A percentile compares a stretch with the other conserved stretches of the same genome.
These are phyloP conservation scores for Claviceps maximensis DNA, from an alignment of 2,329 filamentous ascomycete species.

Conservation along the genomic window DNA sequence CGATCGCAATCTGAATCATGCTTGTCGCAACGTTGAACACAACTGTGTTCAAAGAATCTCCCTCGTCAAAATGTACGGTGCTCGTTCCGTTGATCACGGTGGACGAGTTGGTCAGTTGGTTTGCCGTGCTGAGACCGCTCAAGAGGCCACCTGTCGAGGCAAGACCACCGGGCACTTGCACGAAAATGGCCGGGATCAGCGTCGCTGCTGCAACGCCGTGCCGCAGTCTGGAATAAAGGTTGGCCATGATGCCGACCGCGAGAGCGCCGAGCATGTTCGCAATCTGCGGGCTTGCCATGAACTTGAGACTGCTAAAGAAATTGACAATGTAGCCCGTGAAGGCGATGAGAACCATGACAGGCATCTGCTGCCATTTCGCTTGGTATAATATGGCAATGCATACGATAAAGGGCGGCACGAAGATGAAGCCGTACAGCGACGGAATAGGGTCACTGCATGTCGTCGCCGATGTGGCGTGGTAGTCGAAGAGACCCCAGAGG, in stretches of 20 bases:
- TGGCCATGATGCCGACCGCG: conserved; percentile 62
- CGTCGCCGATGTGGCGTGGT: conserved; percentile 31
- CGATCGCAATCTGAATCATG: conserved; percentile 40
- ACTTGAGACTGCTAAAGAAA: conserved; percentile 54
- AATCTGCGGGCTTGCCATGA: conserved; percentile 58
- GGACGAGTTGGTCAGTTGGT: conserved; percentile 27
- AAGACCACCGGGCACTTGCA: conserved; percentile 34
- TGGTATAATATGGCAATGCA: conserved; percentile 68
- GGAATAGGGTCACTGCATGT: conserved; percentile 31
- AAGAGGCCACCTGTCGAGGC: conserved; percentile 33
- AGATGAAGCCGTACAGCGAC: conserved; percentile 44
- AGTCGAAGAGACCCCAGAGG: conserved; percentile 49
- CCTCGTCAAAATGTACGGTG: conserved; percentile 12
- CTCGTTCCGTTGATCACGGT: conserved; percentile 22
- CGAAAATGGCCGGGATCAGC: conserved; percentile 34
- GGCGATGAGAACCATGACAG: conserved; percentile 62
- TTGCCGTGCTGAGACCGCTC: conserved; percentile 31
- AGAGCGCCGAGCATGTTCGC: conserved; percentile 67
- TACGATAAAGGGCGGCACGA: conserved; percentile 60
- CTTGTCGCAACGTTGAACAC: conserved; percentile 33
- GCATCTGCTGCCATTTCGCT: conserved; percentile 68
- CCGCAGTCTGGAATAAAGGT: conserved; percentile 53
- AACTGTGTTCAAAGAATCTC: conserved; percentile 19
- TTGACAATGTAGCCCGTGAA: conserved; percentile 65
- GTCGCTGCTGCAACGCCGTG: conserved; percentile 38